Evolutionary conservation across 1,284 basidiomycete genomes (phyloP).

Genomic region (Mycosarcoma mackinlayi): DNA sequence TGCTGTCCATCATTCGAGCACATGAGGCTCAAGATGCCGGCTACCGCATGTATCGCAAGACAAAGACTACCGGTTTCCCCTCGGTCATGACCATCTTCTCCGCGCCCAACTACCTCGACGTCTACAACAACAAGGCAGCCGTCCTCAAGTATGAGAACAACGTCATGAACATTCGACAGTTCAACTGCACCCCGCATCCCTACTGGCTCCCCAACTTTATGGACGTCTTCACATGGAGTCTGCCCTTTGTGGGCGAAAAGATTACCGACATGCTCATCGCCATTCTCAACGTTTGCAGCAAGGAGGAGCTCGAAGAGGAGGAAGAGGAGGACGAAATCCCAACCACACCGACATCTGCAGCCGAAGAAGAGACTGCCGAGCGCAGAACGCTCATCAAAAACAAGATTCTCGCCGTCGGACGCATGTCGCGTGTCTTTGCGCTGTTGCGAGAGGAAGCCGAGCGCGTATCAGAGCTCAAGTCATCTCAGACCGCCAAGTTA

Average conservation of each 20-base stretch:
- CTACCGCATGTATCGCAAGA: constrained; percentile 93
- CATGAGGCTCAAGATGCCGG: constrained; percentile 96
- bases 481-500: constrained; percentile 80
- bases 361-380: constrained; percentile 75
- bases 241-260: constrained; percentile 98
- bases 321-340: constrained; percentile 73
- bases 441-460: constrained; percentile 99
- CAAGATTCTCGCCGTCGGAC: constrained; percentile 97
- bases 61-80: constrained; percentile 87
- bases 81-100: constrained; percentile 98
- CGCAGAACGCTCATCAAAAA: constrained; percentile 89
- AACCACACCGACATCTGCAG: constrained; percentile 34
- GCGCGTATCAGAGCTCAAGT: constrained; percentile 95
- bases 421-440: constrained; percentile 95
- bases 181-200: constrained; percentile 93
- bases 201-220: constrained; percentile 99
- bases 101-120: constrained; percentile 91
- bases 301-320: constrained; percentile 91
- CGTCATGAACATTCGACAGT: constrained; percentile 93
- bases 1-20: constrained; percentile 92
- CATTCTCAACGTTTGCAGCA: constrained; percentile 90
- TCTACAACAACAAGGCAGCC: constrained; percentile 96
- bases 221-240: constrained; percentile 98
- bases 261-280: constrained; percentile 97
- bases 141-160: constrained; percentile 97